Conservation (phyloP, 2,329 filamentous ascomycete genomes). For the Coniella vitis region DNA sequence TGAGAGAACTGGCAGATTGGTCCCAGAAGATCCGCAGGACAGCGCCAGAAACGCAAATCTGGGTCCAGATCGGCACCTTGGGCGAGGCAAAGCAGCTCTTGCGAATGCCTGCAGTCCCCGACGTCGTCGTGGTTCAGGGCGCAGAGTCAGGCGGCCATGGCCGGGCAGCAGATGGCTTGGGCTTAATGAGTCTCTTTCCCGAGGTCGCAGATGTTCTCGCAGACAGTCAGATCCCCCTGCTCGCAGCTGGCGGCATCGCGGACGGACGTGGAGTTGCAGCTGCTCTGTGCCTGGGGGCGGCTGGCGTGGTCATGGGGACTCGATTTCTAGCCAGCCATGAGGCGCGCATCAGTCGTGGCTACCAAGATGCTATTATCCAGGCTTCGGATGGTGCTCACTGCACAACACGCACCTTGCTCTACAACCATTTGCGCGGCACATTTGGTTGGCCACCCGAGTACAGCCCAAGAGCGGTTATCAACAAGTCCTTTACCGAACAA, state of each 20-base stretch:
- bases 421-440: slow-evolving; percentile 37
- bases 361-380: slow-evolving; percentile 35
- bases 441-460: slow-evolving; percentile 36
- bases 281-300: slow-evolving; percentile 42
- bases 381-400: slow-evolving; percentile 31
- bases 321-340: slow-evolving; percentile 48
- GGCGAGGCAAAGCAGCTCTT: slow-evolving; percentile 38
- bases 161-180: slow-evolving; percentile 33
- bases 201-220: slow-evolving; percentile 38
- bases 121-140: slow-evolving; percentile 47
- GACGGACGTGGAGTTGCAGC: slow-evolving; percentile 46
- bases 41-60: slow-evolving; percentile 34
- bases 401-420: slow-evolving; percentile 36
- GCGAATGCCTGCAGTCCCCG: slow-evolving; percentile 29
- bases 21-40: slow-evolving; percentile 33
- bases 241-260: slow-evolving; percentile 47
- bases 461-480: slow-evolving; percentile 33
- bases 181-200: slow-evolving; percentile 42
- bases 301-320: slow-evolving; percentile 55
- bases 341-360: slow-evolving; percentile 32
- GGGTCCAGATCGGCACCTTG: slow-evolving; percentile 46
- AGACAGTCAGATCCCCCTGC: slow-evolving; percentile 31
- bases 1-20: slow-evolving; percentile 36
- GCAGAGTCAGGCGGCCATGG: slow-evolving; percentile 49
- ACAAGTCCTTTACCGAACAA: slow-evolving; percentile 31